phyloP scores from a whole-genome alignment of 2,329 filamentous ascomycete species.

The Xylariaceae sp. region DNA sequence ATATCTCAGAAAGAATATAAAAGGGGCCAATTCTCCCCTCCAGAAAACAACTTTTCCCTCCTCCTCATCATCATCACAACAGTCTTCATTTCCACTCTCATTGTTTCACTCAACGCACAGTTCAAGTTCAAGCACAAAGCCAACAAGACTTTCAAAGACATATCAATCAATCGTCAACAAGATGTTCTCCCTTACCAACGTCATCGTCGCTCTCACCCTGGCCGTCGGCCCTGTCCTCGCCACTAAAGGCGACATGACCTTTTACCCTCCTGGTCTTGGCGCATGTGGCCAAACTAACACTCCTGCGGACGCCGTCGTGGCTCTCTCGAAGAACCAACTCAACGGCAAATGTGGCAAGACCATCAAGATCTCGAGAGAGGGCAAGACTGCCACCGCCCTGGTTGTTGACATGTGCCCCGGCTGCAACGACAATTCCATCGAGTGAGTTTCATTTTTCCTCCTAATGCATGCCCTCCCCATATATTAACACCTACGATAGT shows the following conservation, averaged over 20 bases:
- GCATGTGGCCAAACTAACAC: slow-evolving; percentile 22
- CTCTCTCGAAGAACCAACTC: slow-evolving; percentile 21
- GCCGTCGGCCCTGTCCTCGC: slow-evolving; percentile 18
- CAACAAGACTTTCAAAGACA: neutral
- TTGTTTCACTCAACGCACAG: neutral
- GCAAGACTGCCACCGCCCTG: slow-evolving; percentile 22
- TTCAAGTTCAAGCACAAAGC: neutral
- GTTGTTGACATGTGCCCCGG: slow-evolving; percentile 31
- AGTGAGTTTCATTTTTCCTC: slow-evolving; percentile 12
- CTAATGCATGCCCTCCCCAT: no score
- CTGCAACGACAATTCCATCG: slow-evolving; percentile 24
- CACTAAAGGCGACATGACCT: slow-evolving; percentile 27
- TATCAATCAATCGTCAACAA: neutral
- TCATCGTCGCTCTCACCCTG: slow-evolving; percentile 16
- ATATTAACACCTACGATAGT: no score
- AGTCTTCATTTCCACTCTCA: no score
- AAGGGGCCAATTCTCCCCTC: no score
- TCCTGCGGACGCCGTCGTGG: slow-evolving; percentile 22
- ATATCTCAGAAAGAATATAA: no score
- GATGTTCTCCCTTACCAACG: slow-evolving; percentile 13
- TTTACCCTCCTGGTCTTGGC: slow-evolving; percentile 24
- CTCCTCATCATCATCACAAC: no score
- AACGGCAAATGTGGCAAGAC: slow-evolving; percentile 24
- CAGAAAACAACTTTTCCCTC: no score
- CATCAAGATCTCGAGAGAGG: slow-evolving; percentile 25